Conservation (phyloP, 768 basidiomycete species). For the Serendipita sp. region DNA sequence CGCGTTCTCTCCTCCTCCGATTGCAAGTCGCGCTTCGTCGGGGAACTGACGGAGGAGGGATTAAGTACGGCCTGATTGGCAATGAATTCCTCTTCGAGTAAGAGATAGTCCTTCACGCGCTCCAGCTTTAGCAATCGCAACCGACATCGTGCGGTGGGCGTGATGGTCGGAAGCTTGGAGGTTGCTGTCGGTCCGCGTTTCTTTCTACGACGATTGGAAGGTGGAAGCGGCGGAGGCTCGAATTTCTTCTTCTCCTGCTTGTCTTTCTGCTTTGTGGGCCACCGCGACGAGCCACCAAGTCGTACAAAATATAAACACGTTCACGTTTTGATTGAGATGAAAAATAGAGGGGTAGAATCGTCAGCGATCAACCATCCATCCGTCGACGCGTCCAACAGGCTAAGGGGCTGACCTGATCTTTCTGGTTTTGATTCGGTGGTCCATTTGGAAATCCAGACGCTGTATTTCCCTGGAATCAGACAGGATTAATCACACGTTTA, state of each 20-base stretch:
- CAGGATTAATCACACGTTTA: neutral
- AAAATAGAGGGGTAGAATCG: neutral
- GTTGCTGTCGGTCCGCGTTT: constrained; percentile 82
- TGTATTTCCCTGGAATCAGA: constrained; percentile 45
- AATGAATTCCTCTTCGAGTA: constrained; percentile 91
- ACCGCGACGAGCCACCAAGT: constrained; percentile 14
- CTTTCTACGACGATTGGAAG: constrained; percentile 91
- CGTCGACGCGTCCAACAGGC: neutral
- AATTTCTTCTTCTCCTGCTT: constrained; percentile 71
- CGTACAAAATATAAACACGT: neutral
- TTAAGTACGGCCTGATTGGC: constrained; percentile 83
- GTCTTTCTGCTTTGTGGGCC: constrained; percentile 31
- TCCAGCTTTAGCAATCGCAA: constrained; percentile 92
- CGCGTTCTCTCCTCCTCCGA: constrained; percentile 87
- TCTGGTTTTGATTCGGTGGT: constrained; percentile 29
- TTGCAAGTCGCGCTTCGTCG: constrained; percentile 67
- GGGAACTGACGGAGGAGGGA: constrained; percentile 38
- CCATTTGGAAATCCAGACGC: constrained; percentile 40
- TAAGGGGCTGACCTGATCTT: constrained; percentile 12
- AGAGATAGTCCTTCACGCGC: constrained; percentile 93
- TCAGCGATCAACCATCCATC: neutral
- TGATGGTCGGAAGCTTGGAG: constrained; percentile 83
- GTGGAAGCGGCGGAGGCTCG: constrained; percentile 95
- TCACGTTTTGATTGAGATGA: no score
- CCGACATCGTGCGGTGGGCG: constrained; percentile 87